Conservation (phyloP, 2,329 filamentous ascomycete genomes). For the Xylaria sp. region DNA sequence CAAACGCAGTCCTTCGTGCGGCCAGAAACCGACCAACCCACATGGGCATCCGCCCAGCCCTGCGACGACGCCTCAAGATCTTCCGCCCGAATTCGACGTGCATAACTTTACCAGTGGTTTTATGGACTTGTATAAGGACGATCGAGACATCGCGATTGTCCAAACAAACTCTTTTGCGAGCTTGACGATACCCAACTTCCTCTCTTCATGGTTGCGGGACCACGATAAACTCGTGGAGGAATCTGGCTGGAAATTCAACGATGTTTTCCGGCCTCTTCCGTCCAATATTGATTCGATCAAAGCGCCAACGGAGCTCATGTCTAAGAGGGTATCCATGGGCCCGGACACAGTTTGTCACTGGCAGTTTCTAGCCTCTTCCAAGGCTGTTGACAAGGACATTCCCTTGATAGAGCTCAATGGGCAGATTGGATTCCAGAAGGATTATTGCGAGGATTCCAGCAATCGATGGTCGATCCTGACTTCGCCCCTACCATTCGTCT, state of each 20-base stretch:
- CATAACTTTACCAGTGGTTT: slow-evolving; percentile 73
- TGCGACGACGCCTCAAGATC: slow-evolving; percentile 66
- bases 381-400: slow-evolving; percentile 51
- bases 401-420: slow-evolving; percentile 70
- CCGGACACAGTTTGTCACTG: slow-evolving; percentile 60
- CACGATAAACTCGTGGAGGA: slow-evolving; percentile 62
- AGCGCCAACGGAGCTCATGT: slow-evolving; percentile 46
- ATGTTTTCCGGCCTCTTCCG: slow-evolving; percentile 61
- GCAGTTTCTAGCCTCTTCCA: slow-evolving; percentile 56
- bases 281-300: slow-evolving; percentile 40
- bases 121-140: slow-evolving; percentile 61
- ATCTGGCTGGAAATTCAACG: slow-evolving; percentile 56
- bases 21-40: slow-evolving; percentile 56
- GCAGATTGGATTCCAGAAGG: slow-evolving; percentile 65
- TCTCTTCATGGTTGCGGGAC: slow-evolving; percentile 75
- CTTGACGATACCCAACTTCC: slow-evolving; percentile 66
- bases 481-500: slow-evolving; percentile 67
- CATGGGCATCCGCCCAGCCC: slow-evolving; percentile 63
- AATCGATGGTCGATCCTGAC: slow-evolving; percentile 65
- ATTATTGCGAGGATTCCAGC: slow-evolving; percentile 61
- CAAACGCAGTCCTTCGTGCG: slow-evolving; percentile 59
- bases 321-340: slow-evolving; percentile 40
- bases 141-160: slow-evolving; percentile 52
- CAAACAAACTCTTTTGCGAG: slow-evolving; percentile 74
- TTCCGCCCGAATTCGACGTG: slow-evolving; percentile 56